Evolutionary conservation across 352 stramenopile genomes (phyloP).

Genomic region (Thalassiosira hispida): DNA sequence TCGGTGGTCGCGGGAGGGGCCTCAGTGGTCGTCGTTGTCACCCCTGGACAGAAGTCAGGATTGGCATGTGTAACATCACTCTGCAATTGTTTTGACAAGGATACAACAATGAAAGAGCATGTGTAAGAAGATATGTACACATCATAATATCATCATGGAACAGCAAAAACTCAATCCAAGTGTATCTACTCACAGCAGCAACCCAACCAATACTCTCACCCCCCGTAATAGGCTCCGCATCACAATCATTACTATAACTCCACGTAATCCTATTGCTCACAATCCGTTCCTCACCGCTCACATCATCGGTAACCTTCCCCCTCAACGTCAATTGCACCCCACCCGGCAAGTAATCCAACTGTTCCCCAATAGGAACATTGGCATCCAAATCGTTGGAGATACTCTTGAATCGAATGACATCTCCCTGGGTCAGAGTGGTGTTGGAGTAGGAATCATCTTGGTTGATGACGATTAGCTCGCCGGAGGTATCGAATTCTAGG

Average conservation of each 20-base stretch:
- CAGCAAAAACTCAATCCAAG: background rate
- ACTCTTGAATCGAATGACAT: constrained; percentile 2
- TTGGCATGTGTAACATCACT: too few species aligned
- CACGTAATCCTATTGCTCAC: constrained; percentile 18
- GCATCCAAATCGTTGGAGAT: constrained; percentile 18
- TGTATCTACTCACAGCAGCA: constrained; percentile 17
- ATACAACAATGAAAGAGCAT: too few species aligned
- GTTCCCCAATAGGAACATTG: constrained; percentile 1
- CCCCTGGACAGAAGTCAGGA: too few species aligned
- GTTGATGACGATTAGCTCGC: constrained; percentile 15
- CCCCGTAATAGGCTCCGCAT: background rate
- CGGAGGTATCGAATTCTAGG: constrained; percentile 24
- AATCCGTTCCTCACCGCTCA: constrained; percentile 10
- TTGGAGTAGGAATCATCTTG: constrained; percentile 20
- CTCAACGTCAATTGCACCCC: background rate
- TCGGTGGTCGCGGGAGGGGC: background rate
- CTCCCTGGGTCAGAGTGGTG: background rate
- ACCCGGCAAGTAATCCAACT: constrained; percentile 20
- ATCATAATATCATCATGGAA: too few species aligned
- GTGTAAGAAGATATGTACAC: too few species aligned
- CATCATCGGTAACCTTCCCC: constrained; percentile 3
- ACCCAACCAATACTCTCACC: constrained; percentile 23
- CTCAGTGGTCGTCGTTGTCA: too few species aligned
- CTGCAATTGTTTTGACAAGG: too few species aligned
- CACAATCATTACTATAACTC: constrained; percentile 28